Evolutionary conservation across 2,329 filamentous ascomycete genomes (phyloP), one percentile per base, ranked within the genome.

Genomic region (Hymenoscyphus linearis): DNA sequence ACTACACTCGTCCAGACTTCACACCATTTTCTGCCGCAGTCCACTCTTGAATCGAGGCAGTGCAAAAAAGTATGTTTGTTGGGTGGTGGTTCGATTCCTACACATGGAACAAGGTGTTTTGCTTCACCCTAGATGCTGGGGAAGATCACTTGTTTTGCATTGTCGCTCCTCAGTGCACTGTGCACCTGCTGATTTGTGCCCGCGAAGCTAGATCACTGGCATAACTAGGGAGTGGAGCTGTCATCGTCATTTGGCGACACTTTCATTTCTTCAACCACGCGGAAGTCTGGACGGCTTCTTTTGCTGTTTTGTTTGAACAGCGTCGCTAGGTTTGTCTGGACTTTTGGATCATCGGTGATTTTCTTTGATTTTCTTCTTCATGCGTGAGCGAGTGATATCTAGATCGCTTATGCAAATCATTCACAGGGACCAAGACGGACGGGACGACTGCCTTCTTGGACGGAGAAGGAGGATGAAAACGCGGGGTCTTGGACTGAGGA

Each of bases 361-460:
- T 22, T 47, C 40, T n/a, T n/a, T 22, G 40, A 47, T 22, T 47
- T 47, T 47, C 7, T 22, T 47, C n/a, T 47, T 47, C 40, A 55
- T 55, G 54, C 34, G n/a, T 6, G 34, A 35, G 27, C 31, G 53
- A 35, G 14, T 18, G 18, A 31, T 16, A 13, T 55, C 31, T 16
- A 10, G 31, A 18, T 18, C 25, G 6, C 4, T 55, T 55, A 55
- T 55, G 54, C 18, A 55, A 55, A 55, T 55, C 54, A 55, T 35
- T 36, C 9, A 55, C 34, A 36, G 34, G 34, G 31, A 55, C 16
- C 25, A 25, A 10, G 25, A n/a, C n/a, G 26, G 14, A n/a, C n/a
- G n/a, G n/a, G n/a, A n/a, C n/a, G n/a, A n/a, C n/a, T 18, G 2
- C 14, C 22, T 26, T 35, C 37, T 40, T 40, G 37, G 37, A 40